Percentiles rank a stretch among this genome's conserved stretches.
phyloP scores from a whole-genome alignment of 495 filamentous ascomycete species.

The Articulospora tetracladia region DNA sequence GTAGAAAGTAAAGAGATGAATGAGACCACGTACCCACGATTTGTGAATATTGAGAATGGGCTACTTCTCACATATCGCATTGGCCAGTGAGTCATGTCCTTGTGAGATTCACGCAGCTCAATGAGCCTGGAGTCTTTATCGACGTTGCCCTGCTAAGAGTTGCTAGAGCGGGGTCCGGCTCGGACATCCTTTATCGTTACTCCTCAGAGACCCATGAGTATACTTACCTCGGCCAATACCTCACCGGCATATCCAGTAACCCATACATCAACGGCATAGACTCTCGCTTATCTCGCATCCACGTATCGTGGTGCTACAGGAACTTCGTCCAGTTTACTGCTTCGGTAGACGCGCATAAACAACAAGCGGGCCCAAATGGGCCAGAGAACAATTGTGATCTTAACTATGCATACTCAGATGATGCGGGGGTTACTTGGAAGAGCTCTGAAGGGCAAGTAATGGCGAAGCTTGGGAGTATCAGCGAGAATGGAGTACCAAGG shows the following conservation, averaged over 20 bases:
- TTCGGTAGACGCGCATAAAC: constrained; percentile 19
- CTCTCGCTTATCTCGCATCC: constrained; percentile 22
- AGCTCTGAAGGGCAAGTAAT: constrained; percentile 1
- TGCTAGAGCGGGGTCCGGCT: constrained; percentile 16
- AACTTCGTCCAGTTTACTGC: constrained; percentile 11
- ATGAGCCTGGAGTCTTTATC: no score
- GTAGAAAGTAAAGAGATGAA: constrained; percentile 21
- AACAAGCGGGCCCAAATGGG: constrained; percentile 23
- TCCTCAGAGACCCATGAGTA: constrained; percentile 20
- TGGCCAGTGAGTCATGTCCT: constrained; percentile 19
- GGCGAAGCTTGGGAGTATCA: constrained; percentile 1
- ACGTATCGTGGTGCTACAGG: constrained; percentile 23
- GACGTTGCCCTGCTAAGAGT: neutral
- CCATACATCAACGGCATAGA: constrained; percentile 34
- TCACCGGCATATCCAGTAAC: constrained; percentile 30
- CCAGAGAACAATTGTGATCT: constrained; percentile 23
- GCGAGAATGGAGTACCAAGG: neutral
- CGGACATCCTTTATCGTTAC: constrained; percentile 19
- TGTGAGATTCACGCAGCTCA: no score
- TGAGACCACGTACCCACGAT: constrained; percentile 32
- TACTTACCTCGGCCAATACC: constrained; percentile 28
- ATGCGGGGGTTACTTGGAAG: constrained; percentile 13
- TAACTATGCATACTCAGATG: constrained; percentile 16
- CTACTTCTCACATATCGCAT: constrained; percentile 32
- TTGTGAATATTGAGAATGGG: constrained; percentile 27